Conservation (phyloP, 202 grass and related monocot species). For the Musa balbisiana region DNA sequence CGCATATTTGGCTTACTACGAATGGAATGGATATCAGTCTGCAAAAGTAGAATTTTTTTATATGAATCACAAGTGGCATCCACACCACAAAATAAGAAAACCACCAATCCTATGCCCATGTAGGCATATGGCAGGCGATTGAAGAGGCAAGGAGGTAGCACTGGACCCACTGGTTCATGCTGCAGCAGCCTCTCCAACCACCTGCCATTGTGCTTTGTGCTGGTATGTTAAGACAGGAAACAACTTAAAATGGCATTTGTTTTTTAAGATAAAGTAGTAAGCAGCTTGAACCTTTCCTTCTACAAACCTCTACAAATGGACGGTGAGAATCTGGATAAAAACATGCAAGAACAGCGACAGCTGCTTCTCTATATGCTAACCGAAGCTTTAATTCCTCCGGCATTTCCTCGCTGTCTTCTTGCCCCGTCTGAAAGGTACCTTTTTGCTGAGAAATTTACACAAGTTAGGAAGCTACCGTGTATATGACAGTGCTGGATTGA, state of each 20-base stretch:
- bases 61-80: neutral
- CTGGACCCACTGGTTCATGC: neutral
- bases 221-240: neutral
- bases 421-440: constrained; percentile 34
- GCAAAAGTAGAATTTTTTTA: neutral
- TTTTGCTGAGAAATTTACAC: constrained; percentile 25
- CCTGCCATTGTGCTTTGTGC: neutral
- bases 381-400: constrained; percentile 31
- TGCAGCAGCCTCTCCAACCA: neutral
- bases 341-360: constrained; percentile 26
- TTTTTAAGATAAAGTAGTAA: constrained; percentile 3
- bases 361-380: constrained; percentile 31
- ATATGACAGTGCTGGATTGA: neutral
- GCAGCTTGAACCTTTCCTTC: neutral
- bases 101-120: neutral
- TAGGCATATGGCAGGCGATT: neutral
- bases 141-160: neutral
- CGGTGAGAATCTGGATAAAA: constrained; percentile 17
- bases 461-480: neutral
- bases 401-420: constrained; percentile 32
- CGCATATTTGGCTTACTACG: constrained; percentile 31
- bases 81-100: neutral
- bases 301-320: constrained; percentile 21
- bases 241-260: neutral
- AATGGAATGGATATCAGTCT: constrained; percentile 26